Base-by-base conservation (phyloP, 2,329 filamentous ascomycete genomes). In the Pseudogymnoascus verrucosus region DNA sequence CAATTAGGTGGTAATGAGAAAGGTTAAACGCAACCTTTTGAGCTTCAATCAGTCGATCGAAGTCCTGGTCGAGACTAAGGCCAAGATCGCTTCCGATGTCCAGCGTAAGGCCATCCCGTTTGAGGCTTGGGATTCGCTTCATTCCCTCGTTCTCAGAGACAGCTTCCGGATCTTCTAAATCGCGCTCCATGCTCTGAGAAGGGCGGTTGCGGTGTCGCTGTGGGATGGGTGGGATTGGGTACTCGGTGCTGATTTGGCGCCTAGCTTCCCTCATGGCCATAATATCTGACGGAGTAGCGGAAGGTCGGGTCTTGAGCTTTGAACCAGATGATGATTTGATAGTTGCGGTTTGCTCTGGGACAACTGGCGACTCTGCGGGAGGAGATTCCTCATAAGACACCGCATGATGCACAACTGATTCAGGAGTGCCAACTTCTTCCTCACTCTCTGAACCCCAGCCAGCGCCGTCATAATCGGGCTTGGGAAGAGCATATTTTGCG, bases 41-140 rank as follows among this genome's bases (percentile, higher is more conserved):
- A 74, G 88, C 84, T 78, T 97, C 92, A 71, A 98, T 96, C 63
- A 98, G 90, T 65, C 93, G 86, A 72, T 98, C 92, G 76, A 98
- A 97, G 74, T 97, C 95, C 71, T 90, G 85, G 71, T 96, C 91
- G 54, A 98, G 84, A 67, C 91, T 93, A 67, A 96, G 87, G 66
- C 90, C 90, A 40, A 61, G 59, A 57, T 84, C 80, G 59, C 80
- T 79, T 36, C 80, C 78, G 67, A 92, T 87, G 71, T 90, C 86
- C 68, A 96, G 78, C 6, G 91, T 91, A 67, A 97, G 83, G 71
- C 95, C 93, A 60, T 91, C 84, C 70, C 91, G 89, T 75, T 92
- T 89, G 69, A 92, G 86, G 76, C 89, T 92, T 51, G 87, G 84
- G 68, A 89, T 83, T 59, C 89, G 83, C 28, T 34, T 57, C 12